phyloP scores from a whole-genome alignment of 768 basidiomycete genomes.

The Mycena haematopus region DNA sequence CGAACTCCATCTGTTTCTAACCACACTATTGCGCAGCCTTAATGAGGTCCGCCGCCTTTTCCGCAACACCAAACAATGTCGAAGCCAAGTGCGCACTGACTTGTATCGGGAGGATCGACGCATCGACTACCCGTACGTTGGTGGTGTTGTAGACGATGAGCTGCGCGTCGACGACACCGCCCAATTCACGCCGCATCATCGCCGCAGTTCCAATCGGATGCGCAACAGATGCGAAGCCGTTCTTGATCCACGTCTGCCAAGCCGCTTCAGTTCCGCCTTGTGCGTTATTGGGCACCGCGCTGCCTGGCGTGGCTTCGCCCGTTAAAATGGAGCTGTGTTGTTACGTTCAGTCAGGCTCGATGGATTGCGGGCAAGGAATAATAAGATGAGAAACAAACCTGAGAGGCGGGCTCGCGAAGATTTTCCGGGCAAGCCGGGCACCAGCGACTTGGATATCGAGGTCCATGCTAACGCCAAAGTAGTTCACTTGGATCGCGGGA shows the following conservation, averaged over 20 bases:
- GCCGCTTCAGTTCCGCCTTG: conserved; percentile 50
- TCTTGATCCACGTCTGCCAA: conserved; percentile 54
- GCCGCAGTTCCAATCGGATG: conserved; percentile 56
- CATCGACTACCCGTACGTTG: conserved; percentile 60
- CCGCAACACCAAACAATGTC: conserved; percentile 60
- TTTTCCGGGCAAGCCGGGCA: conserved; percentile 49
- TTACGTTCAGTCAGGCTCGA: no score
- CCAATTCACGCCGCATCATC: conserved; percentile 47
- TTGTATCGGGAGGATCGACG: conserved; percentile 54
- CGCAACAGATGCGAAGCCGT: conserved; percentile 50
- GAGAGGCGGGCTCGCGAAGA: conserved; percentile 49
- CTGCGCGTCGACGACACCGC: conserved; percentile 54
- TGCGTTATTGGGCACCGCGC: conserved; percentile 48
- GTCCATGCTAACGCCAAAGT: conserved; percentile 57
- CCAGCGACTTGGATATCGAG: conserved; percentile 56
- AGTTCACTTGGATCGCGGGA: conserved; percentile 56
- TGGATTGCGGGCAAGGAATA: no score
- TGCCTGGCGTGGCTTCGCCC: conserved; percentile 53
- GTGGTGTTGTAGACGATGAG: conserved; percentile 53
- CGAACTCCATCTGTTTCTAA: no score
- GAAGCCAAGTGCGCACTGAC: conserved; percentile 53
- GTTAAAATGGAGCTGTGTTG: conserved; percentile 40
- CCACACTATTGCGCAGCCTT: conserved; percentile 42
- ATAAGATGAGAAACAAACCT: conserved; percentile 36
- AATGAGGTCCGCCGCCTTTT: conserved; percentile 60